A percentile compares a stretch with the other conserved stretches of the same genome.
These are phyloP conservation scores for Hyphodiscus hymeniophilus DNA, from an alignment of 495 filamentous ascomycete species.

Conservation along the genomic window DNA sequence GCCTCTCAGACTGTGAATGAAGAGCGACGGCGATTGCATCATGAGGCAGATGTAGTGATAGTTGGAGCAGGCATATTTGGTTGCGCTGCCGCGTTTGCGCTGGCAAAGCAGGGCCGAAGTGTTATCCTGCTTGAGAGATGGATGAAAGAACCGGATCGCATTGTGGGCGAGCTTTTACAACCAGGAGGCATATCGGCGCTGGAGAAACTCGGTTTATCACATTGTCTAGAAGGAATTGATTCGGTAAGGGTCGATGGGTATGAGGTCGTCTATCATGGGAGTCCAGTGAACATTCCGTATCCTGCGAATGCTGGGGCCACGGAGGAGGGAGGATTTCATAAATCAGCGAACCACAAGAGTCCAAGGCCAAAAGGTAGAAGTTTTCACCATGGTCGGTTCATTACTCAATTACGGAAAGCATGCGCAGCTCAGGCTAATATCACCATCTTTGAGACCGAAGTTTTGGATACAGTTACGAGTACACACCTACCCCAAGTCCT, in stretches of 20 bases:
- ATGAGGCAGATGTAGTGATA: conserved; percentile 72
- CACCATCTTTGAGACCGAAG: conserved; percentile 66
- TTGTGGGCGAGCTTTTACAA: conserved; percentile 92
- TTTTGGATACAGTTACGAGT: conserved; percentile 50
- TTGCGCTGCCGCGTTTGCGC: conserved; percentile 75
- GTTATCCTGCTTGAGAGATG: conserved; percentile 86
- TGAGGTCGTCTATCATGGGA: conserved; percentile 74
- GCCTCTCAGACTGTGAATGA: conserved; percentile 8
- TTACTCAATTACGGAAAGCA: conserved; percentile 62
- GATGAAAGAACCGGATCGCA: conserved; percentile 90
- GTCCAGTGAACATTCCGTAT: conserved; percentile 75
- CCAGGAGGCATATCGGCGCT: conserved; percentile 83
- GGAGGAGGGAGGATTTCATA: not conserved
- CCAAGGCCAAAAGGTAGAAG: conserved; percentile 53
- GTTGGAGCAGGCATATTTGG: conserved; percentile 88
- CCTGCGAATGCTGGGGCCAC: conserved; percentile 27
- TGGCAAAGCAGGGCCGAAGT: conserved; percentile 77
- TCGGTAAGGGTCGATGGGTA: conserved; percentile 76
- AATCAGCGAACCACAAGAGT: conserved; percentile 17
- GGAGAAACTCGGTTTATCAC: conserved; percentile 64
- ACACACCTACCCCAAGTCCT: conserved; percentile 54
- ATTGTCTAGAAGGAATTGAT: conserved; percentile 87
- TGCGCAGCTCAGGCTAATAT: conserved; percentile 61
- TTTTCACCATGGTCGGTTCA: conserved; percentile 83
- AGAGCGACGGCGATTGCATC: conserved; percentile 39